phyloP scores from a whole-genome alignment of 108 stramenopile genomes.

The Schizochytrium sp. region DNA sequence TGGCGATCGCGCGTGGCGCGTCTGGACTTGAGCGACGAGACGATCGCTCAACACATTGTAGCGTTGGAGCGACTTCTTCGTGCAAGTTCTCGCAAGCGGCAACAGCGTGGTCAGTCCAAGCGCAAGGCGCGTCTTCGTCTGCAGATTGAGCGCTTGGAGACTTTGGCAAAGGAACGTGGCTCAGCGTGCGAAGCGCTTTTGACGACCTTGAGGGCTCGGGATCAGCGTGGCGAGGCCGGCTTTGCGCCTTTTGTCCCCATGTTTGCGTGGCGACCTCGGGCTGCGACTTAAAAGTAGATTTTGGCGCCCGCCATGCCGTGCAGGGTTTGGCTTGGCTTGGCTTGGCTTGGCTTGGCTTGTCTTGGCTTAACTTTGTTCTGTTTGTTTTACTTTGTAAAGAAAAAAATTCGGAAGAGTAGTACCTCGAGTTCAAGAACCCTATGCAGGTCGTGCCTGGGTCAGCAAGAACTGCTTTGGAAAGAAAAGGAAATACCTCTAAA shows the following conservation, averaged over 20 bases:
- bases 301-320: no score
- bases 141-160: not conserved
- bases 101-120: not conserved
- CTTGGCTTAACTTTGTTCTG: no score
- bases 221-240: not conserved
- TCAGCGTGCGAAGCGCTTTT: not conserved
- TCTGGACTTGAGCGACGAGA: not conserved
- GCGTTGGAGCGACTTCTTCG: not conserved
- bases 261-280: not conserved
- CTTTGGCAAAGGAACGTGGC: not conserved
- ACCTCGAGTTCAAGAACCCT: no score
- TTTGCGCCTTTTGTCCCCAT: not conserved
- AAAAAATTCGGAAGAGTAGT: no score
- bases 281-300: no score
- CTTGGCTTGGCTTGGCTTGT: no score
- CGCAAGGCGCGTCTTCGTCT: not conserved
- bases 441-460: no score
- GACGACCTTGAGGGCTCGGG: not conserved
- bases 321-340: no score
- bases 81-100: not conserved
- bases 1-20: not conserved
- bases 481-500: no score
- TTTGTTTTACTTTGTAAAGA: no score
- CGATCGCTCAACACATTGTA: not conserved
- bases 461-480: no score